Evolutionary conservation across 176 grass and related monocot genomes (phyloP).

Genomic region (Oryza australiensis): DNA sequence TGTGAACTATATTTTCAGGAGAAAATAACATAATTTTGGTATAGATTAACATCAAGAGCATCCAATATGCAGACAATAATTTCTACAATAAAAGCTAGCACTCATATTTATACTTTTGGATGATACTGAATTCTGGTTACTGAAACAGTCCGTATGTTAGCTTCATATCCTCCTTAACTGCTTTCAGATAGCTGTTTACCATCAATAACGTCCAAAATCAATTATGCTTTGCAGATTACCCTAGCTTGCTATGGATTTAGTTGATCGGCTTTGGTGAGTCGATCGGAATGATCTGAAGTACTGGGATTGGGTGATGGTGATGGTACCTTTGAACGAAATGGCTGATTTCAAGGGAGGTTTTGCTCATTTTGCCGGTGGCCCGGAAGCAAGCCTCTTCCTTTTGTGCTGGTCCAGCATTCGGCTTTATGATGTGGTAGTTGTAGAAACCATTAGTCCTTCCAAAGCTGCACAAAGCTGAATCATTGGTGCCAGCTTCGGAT

Average conservation of each 20-base stretch:
- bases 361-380: constrained; percentile 44
- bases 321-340: constrained; percentile 35
- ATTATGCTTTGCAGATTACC: constrained; percentile 43
- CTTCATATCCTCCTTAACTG: not conserved
- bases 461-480: constrained; percentile 45
- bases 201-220: constrained; percentile 19
- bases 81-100: not conserved
- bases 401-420: constrained; percentile 48
- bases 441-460: constrained; percentile 44
- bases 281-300: constrained; percentile 22
- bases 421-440: constrained; percentile 35
- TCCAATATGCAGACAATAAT: not conserved
- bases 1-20: not conserved
- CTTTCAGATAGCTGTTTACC: constrained; percentile 23
- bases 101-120: not conserved
- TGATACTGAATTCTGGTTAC: not conserved
- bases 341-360: constrained; percentile 16
- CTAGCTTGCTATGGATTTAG: constrained; percentile 6
- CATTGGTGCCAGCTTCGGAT: constrained; percentile 45
- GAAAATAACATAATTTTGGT: not conserved
- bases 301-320: constrained; percentile 31
- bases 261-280: constrained; percentile 21
- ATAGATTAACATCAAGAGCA: not conserved
- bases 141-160: not conserved
- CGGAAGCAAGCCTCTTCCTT: constrained; percentile 28